These are phyloP conservation scores for Candida ortonii DNA, from an alignment of 805 yeast genomes.

Conservation along the genomic window DNA sequence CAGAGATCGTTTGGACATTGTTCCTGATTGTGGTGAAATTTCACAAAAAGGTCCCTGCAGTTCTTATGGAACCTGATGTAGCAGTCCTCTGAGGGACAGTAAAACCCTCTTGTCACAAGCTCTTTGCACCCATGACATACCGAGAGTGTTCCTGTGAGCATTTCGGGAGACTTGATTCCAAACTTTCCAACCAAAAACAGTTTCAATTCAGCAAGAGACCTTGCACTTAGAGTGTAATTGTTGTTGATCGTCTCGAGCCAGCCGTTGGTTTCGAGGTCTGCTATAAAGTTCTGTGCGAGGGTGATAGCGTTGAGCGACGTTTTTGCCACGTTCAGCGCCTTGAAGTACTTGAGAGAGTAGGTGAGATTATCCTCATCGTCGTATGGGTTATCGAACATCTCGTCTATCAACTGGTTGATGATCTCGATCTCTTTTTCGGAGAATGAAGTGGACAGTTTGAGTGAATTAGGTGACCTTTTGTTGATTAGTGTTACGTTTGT, in stretches of 20 bases:
- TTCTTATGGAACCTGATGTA: conserved; percentile 44
- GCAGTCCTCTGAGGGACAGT: conserved; percentile 37
- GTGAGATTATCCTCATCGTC: conserved; percentile 26
- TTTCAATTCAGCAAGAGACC: conserved; percentile 47
- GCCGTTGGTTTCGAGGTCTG: conserved; percentile 44
- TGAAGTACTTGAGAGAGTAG: conserved; percentile 35
- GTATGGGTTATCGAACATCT: conserved; percentile 32
- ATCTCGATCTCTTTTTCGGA: conserved; percentile 40
- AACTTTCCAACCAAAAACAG: conserved; percentile 42
- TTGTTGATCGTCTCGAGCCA: conserved; percentile 45
- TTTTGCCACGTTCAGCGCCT: conserved; percentile 34
- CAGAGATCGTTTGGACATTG: conserved; percentile 35
- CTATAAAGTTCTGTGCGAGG: conserved; percentile 40
- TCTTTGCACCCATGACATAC: conserved; percentile 51
- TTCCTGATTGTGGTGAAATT: conserved; percentile 30
- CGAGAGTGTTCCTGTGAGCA: conserved; percentile 38
- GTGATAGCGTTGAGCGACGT: conserved; percentile 18
- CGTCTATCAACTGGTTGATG: conserved; percentile 45
- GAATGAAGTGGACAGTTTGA: conserved; percentile 35
- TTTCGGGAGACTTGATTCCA: conserved; percentile 31
- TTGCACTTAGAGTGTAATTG: conserved; percentile 37
- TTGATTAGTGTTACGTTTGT: conserved; percentile 33
- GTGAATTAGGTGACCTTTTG: conserved; percentile 37
- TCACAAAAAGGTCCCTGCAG: conserved; percentile 43
- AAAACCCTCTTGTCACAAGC: conserved; percentile 51